Conservation (phyloP, 2,329 filamentous ascomycete species). For the Ilyonectria robusta region DNA sequence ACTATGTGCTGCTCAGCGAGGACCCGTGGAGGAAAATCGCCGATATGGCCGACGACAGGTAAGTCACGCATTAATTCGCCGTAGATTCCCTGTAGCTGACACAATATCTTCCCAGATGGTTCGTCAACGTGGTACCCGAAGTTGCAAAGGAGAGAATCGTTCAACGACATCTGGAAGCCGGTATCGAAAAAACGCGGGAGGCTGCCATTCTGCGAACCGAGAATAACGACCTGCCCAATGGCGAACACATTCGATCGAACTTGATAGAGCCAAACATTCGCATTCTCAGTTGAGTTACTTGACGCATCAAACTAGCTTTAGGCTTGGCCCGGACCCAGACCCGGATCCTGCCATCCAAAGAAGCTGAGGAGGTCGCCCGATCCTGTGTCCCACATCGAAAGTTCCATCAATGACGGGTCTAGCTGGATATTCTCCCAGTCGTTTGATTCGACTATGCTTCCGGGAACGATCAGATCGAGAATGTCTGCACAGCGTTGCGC, state of each 20-base stretch:
- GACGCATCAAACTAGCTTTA: conserved; percentile 19
- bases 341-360: conserved; percentile 39
- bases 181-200: conserved; percentile 46
- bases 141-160: conserved; percentile 44
- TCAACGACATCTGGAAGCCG: conserved; percentile 45
- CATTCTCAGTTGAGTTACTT: conserved; percentile 41
- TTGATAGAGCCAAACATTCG: conserved; percentile 40
- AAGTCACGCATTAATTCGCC: neutral
- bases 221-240: conserved; percentile 51
- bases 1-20: conserved; percentile 62
- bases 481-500: conserved; percentile 48
- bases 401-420: conserved; percentile 45
- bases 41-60: conserved; percentile 61
- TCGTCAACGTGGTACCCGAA: conserved; percentile 45
- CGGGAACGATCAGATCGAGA: conserved; percentile 45
- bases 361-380: conserved; percentile 38
- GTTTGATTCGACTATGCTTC: neutral
- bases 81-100: neutral
- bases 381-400: conserved; percentile 43
- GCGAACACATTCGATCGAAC: conserved; percentile 43
- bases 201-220: conserved; percentile 43
- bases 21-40: conserved; percentile 61
- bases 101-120: conserved; percentile 41
- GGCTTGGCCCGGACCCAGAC: conserved; percentile 8
- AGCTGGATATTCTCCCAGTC: conserved; percentile 32